Base-by-base conservation (phyloP, 306 rosid species). In the Luffa aegyptiaca region DNA sequence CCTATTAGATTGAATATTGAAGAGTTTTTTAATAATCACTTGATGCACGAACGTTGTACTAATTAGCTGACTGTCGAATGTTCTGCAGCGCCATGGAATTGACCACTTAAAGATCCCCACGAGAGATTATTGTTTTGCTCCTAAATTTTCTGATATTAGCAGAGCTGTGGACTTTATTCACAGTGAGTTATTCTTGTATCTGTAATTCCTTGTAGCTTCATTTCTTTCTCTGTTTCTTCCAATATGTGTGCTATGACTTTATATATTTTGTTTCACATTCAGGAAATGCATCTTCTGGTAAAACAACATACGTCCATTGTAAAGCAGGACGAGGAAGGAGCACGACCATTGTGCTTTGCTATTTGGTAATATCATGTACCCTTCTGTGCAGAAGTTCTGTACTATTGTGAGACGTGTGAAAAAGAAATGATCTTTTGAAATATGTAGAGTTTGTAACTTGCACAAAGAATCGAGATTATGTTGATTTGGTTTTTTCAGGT, bases 261-360 rank as follows among this genome's bases (percentile, higher is more conserved):
- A 45, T 56, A 36, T 16, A 14, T 59, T 26, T 17, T 53, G 49
- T 82, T 46, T 77, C 31, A 33, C 56, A 76, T 76, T 48, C 84
- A 95, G 98, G 76, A 75, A 91, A 95, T 75, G 90, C 89, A 59
- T 75, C 81, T 7, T 84, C 85, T 57, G 97, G 97, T 52, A 89
- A 84, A 87, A 91, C 93, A 31, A 93, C 97, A 45, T 95, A 95
- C 82, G 98, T 95, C 79, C 98, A 95, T 80, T 95, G 98, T 89
- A 95, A 95, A 90, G 98, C 97, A 66, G 98, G 98, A 68, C 87
- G 97, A 10, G 98, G 98, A 59, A 90, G 97, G 90, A 95, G 98
- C 84, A 95, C 98, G 14, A 95, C 98, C 75, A 87, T 95, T 76
- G 97, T 95, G 81, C 98, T 95, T 56, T 95, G 98, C 80, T 95